Evolutionary conservation across 768 basidiomycete genomes (phyloP).

Genomic region (Cystofilobasidium capitatum): DNA sequence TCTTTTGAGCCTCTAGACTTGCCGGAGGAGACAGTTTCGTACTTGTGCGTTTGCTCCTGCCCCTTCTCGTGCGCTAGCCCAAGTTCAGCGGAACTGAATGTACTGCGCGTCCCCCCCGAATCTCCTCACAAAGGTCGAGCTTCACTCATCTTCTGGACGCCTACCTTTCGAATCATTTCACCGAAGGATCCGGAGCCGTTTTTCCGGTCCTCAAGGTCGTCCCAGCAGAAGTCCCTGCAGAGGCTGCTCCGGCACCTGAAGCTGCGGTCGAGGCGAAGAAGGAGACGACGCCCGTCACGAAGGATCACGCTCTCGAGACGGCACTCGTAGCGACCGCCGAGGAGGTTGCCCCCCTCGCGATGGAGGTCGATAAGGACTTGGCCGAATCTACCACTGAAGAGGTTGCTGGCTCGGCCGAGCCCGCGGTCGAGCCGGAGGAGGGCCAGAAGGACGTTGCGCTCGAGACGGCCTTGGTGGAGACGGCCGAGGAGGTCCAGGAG

Average conservation of each 20-base stretch:
- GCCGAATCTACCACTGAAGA: not conserved
- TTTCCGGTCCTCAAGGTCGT: slow-evolving; percentile 14
- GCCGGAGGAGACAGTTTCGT: not conserved
- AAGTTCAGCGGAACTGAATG: too few relatives aligned
- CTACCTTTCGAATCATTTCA: slow-evolving; percentile 23
- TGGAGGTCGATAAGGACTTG: not conserved
- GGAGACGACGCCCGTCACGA: not conserved
- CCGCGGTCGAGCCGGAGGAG: not conserved
- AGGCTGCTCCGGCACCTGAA: not conserved
- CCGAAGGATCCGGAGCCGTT: slow-evolving; percentile 12
- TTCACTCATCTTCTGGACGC: slow-evolving; percentile 10
- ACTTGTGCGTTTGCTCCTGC: not conserved
- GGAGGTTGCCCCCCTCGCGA: slow-evolving; percentile 14
- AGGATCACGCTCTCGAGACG: slow-evolving; percentile 10
- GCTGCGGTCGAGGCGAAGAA: not conserved
- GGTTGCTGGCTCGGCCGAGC: not conserved
- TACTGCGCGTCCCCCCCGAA: too few relatives aligned
- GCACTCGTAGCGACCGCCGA: slow-evolving; percentile 18
- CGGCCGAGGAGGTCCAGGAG: slow-evolving; percentile 31
- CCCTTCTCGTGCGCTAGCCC: too few relatives aligned
- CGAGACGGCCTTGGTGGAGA: slow-evolving; percentile 23
- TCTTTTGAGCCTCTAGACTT: slow-evolving; percentile 9
- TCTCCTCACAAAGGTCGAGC: not conserved
- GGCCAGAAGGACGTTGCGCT: not conserved
- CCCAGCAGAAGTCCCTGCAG: not conserved